Percentiles rank a stretch among this genome's conserved stretches.
Evolutionary conservation across 305 asterid genomes (phyloP).

Genomic region (Ruellia speciosa): DNA sequence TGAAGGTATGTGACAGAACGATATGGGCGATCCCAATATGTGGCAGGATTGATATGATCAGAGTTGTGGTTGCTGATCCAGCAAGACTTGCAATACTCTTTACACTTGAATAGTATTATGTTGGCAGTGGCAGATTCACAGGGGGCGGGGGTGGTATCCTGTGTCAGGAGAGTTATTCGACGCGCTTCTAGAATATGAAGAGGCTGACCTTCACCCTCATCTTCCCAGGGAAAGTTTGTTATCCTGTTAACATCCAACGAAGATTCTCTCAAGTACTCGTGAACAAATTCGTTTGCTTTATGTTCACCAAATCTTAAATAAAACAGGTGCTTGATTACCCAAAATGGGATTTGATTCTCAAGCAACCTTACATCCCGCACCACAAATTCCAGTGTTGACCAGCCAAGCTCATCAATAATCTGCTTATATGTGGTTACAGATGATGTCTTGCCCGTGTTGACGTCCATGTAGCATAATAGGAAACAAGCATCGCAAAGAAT

Average conservation of each 20-base stretch:
- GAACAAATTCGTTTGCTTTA: not conserved
- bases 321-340: not conserved
- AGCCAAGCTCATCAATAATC: not conserved
- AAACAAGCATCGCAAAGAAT: not conserved
- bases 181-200: not conserved
- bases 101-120: no score
- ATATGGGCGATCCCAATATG: no score
- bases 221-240: no score
- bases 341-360: not conserved
- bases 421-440: no score
- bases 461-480: not conserved
- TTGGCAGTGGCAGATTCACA: no score
- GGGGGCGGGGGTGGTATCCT: no score
- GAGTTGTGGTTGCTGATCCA: no score
- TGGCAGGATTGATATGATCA: no score
- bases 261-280: not conserved
- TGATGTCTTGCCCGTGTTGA: not conserved
- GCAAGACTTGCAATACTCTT: no score
- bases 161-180: conserved; percentile 1
- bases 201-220: not conserved
- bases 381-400: not conserved
- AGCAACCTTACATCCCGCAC: not conserved
- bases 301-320: not conserved
- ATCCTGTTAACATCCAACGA: no score
- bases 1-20: no score